Percentiles rank a stretch among this genome's conserved stretches.
These are phyloP conservation scores for Brassica napus DNA, from an alignment of 345 rosid genomes.

Conservation along the genomic window Da-Ae NC_063442.1:5075001-5075500, in stretches of 20 bases:
- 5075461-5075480: neutral
- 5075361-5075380: neutral
- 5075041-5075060: slow-evolving; percentile 38
- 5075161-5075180: too few relatives aligned
- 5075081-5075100: slow-evolving; percentile 17
- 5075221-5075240: neutral
- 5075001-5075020: slow-evolving; percentile 11
- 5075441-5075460: neutral
- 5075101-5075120: neutral
- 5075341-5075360: neutral
- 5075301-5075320: too few relatives aligned
- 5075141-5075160: too few relatives aligned
- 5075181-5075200: neutral
- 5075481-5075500: neutral
- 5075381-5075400: neutral
- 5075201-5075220: neutral
- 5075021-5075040: slow-evolving; percentile 30
- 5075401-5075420: neutral
- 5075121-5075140: too few relatives aligned
- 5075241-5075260: neutral
- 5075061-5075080: slow-evolving; percentile 29
- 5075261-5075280: neutral
- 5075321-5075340: neutral
- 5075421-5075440: neutral
- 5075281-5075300: neutral